Conservation (phyloP, 805 yeast genomes). For the Metschnikowia picachoensis region DNA sequence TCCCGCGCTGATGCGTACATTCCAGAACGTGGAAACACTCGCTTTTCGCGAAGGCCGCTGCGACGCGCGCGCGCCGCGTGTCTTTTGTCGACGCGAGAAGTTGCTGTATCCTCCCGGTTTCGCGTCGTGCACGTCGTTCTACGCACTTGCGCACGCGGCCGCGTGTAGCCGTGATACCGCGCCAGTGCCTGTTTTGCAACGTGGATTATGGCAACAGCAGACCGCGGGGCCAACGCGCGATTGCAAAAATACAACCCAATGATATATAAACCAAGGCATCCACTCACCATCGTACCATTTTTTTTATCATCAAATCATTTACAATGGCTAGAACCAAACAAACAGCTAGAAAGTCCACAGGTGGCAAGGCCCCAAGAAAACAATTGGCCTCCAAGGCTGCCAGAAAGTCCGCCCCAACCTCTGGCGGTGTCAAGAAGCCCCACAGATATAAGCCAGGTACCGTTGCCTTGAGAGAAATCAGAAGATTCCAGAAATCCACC, state of each 20-base stretch:
- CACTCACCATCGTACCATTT: not conserved
- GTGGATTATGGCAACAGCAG: not conserved
- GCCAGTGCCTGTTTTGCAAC: not conserved
- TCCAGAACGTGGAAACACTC: slow-evolving; percentile 1
- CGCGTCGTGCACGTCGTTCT: not conserved
- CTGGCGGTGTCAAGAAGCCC: slow-evolving; percentile 92
- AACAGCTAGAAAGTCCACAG: slow-evolving; percentile 92
- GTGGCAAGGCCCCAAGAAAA: slow-evolving; percentile 96
- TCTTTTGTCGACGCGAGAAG: slow-evolving; percentile 2
- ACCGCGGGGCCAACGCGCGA: not conserved
- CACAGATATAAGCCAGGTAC: slow-evolving; percentile 98
- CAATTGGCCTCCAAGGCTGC: slow-evolving; percentile 91
- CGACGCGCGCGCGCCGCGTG: not conserved
- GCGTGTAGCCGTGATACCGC: slow-evolving; percentile 8
- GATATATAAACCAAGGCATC: slow-evolving; percentile 8
- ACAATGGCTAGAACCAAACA: slow-evolving; percentile 89
- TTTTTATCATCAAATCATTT: slow-evolving; percentile 7
- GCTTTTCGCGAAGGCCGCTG: not conserved
- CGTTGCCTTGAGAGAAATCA: slow-evolving; percentile 93
- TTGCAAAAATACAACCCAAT: slow-evolving; percentile 4
- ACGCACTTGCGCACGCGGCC: slow-evolving; percentile 1
- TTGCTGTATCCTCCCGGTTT: not conserved
- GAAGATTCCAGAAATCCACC: slow-evolving; percentile 96
- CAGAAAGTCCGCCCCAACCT: slow-evolving; percentile 87
- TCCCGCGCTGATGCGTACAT: not conserved